Conservation (phyloP, 768 basidiomycete genomes). For the Mycena amicta region DNA sequence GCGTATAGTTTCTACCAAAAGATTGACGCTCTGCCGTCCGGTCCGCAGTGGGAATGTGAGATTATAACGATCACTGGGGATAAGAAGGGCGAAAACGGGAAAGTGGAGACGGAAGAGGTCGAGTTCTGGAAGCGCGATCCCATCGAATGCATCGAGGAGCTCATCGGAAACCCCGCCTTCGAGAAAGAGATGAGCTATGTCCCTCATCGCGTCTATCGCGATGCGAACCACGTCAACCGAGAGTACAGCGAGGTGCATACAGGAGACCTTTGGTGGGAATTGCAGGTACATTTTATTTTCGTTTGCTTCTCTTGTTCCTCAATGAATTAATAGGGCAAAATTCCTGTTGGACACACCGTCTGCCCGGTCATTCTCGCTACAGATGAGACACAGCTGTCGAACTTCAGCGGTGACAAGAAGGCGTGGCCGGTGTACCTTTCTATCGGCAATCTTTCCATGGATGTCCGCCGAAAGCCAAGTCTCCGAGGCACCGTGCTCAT, state of each 20-base stretch:
- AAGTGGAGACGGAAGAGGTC: slow-evolving; percentile 13
- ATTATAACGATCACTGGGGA: slow-evolving; percentile 25
- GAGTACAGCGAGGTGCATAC: slow-evolving; percentile 33
- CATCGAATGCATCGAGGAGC: slow-evolving; percentile 28
- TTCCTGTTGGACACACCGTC: not conserved
- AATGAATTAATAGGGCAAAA: not conserved
- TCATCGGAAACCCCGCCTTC: slow-evolving; percentile 33
- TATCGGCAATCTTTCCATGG: not conserved
- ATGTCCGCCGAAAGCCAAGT: not conserved
- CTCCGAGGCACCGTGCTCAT: not conserved
- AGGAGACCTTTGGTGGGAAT: slow-evolving; percentile 35
- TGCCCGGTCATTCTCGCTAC: not conserved
- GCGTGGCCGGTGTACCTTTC: not conserved
- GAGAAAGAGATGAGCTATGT: slow-evolving; percentile 26
- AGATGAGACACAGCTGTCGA: not conserved
- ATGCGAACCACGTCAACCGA: slow-evolving; percentile 2
- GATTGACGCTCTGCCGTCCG: slow-evolving; percentile 26
- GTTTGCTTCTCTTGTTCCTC: not conserved
- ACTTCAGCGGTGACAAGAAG: slow-evolving; percentile 5
- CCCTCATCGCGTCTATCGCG: slow-evolving; percentile 21
- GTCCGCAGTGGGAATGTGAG: slow-evolving; percentile 27
- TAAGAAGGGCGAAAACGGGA: slow-evolving; percentile 10
- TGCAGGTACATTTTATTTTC: slow-evolving; percentile 26
- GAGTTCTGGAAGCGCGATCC: slow-evolving; percentile 32
- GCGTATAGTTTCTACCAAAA: slow-evolving; percentile 22